Conservation (phyloP, 352 stramenopile genomes). For the Globisporangium viniferum region DNA sequence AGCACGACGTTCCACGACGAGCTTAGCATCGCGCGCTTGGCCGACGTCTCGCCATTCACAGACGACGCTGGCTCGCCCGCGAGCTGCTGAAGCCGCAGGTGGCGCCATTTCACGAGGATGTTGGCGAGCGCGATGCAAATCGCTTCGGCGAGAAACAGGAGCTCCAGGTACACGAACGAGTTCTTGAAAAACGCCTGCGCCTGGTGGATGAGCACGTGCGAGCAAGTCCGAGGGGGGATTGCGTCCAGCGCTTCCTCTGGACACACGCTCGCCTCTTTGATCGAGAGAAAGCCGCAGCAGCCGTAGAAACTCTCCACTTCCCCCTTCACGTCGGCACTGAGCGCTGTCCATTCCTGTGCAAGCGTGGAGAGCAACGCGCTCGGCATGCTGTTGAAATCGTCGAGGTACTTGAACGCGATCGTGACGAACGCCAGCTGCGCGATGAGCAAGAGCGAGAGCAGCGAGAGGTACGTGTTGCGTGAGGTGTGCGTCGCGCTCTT, state of each 20-base stretch:
- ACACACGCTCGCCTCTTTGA: slow-evolving; percentile 33
- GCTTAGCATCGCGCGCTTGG: slow-evolving; percentile 27
- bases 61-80: slow-evolving; percentile 22
- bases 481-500: slow-evolving; percentile 27
- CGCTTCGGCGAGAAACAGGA: slow-evolving; percentile 34
- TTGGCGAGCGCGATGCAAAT: slow-evolving; percentile 36
- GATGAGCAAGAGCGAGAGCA: slow-evolving; percentile 29
- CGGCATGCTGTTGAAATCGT: slow-evolving; percentile 36
- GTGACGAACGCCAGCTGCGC: slow-evolving; percentile 32
- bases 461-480: slow-evolving; percentile 29
- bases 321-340: slow-evolving; percentile 19
- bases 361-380: slow-evolving; percentile 23
- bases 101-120: slow-evolving; percentile 49
- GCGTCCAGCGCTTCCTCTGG: slow-evolving; percentile 48
- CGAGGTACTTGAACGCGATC: slow-evolving; percentile 35
- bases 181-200: slow-evolving; percentile 31
- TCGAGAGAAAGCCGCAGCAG: slow-evolving; percentile 48
- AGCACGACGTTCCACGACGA: slow-evolving; percentile 30
- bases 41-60: slow-evolving; percentile 4
- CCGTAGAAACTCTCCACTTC: slow-evolving; percentile 42
- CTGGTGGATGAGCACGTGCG: slow-evolving; percentile 21
- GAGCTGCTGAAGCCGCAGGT: slow-evolving; percentile 37
- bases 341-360: slow-evolving; percentile 24
- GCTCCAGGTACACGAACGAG: slow-evolving; percentile 37
- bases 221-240: slow-evolving; percentile 36